These are phyloP conservation scores for Lagenaria siceraria DNA, from an alignment of 306 rosid genomes.

Conservation along the genomic window DNA sequence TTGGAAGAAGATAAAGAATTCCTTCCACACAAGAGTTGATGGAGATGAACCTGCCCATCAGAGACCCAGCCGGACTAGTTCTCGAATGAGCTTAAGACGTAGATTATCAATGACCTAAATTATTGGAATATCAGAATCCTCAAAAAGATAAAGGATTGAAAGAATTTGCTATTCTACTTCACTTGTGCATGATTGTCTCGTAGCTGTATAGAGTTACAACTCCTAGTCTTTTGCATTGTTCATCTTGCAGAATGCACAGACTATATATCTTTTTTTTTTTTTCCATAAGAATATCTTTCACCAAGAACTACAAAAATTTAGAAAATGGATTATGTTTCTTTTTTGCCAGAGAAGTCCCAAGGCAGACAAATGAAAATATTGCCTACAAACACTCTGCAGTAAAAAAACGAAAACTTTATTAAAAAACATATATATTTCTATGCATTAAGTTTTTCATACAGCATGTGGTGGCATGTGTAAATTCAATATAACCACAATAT, in stretches of 20 bases:
- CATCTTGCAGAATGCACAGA: neutral
- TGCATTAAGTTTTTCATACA: neutral
- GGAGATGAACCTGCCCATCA: conserved; percentile 32
- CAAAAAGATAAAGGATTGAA: conserved; percentile 5
- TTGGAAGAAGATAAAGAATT: conserved; percentile 69
- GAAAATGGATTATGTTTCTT: neutral
- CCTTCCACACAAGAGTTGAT: conserved; percentile 45
- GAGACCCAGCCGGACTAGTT: conserved; percentile 16
- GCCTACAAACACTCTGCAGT: neutral
- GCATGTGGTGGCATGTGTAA: neutral
- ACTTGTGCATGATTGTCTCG: neutral
- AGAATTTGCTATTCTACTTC: conserved; percentile 4
- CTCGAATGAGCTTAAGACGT: conserved; percentile 25
- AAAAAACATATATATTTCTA: neutral
- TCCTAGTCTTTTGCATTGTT: neutral
- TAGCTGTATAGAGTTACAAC: neutral
- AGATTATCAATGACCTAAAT: conserved; percentile 43
- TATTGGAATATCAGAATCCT: conserved; percentile 4
- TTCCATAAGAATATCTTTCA: neutral
- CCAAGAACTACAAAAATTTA: neutral
- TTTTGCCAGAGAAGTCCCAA: neutral
- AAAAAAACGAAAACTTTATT: neutral
- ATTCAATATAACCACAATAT: neutral
- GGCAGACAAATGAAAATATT: neutral
- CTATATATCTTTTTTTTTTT: neutral